phyloP scores from a whole-genome alignment of 2,329 filamentous ascomycete genomes.

The Colletotrichum falcatum region DNA sequence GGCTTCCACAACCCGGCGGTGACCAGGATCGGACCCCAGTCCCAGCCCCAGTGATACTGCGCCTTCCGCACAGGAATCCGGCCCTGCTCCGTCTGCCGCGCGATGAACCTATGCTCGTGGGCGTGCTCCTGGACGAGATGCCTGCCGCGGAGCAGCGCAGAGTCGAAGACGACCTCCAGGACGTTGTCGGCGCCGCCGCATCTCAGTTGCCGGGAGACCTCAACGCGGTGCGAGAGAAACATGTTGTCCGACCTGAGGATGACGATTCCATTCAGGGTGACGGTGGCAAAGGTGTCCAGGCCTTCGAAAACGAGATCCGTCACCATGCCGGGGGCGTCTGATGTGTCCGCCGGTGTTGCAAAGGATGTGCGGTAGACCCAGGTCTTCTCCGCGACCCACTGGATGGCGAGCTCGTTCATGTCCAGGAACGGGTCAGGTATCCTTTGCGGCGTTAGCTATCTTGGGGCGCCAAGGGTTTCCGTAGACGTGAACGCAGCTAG shows the following conservation, averaged over 20 bases:
- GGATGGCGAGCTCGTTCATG: conserved; percentile 69
- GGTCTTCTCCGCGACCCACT: conserved; percentile 72
- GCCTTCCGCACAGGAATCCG: conserved; percentile 64
- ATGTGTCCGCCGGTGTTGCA: conserved; percentile 39
- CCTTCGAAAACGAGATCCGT: conserved; percentile 70
- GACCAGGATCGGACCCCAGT: conserved; percentile 75
- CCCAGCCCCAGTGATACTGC: conserved; percentile 79
- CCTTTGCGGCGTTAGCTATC: conserved; percentile 42
- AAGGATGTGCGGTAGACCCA: conserved; percentile 67
- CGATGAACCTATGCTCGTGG: conserved; percentile 67
- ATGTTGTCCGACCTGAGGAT: conserved; percentile 72
- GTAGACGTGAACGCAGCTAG: not conserved
- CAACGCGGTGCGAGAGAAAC: conserved; percentile 69
- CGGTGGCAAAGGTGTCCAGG: conserved; percentile 72
- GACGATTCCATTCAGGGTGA: conserved; percentile 64
- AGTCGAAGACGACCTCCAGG: conserved; percentile 69
- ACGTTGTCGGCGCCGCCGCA: conserved; percentile 53
- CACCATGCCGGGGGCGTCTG: conserved; percentile 23
- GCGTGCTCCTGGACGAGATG: conserved; percentile 63
- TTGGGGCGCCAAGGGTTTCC: not conserved
- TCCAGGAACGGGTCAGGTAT: conserved; percentile 70
- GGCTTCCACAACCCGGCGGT: conserved; percentile 76
- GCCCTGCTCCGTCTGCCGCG: conserved; percentile 59
- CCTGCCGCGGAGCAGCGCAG: conserved; percentile 64
- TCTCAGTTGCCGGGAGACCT: conserved; percentile 59